Conservation (phyloP, 129 eudicot genomes). For the Flaveria brownii region DNA sequence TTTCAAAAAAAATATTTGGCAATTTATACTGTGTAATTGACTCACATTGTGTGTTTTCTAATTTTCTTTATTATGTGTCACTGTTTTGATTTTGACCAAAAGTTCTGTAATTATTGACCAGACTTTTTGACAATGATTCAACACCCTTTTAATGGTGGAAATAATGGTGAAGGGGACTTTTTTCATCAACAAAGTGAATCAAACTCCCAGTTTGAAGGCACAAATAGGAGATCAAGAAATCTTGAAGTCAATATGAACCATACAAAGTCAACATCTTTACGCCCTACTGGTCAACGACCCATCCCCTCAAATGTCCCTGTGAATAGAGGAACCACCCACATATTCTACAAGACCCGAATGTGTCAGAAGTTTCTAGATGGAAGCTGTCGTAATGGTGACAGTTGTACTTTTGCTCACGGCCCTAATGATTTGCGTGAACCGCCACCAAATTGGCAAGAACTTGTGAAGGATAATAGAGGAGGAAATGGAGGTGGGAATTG, state of each 20-base stretch:
- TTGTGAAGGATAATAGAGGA: constrained; percentile 54
- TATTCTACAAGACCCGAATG: constrained; percentile 79
- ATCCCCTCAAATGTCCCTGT: constrained; percentile 30
- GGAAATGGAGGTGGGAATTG: constrained; percentile 39
- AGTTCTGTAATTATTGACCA: background rate
- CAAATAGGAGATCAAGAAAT: constrained; percentile 43
- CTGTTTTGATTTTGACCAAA: constrained; percentile 8
- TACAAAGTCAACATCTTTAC: constrained; percentile 38
- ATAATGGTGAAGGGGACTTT: constrained; percentile 39
- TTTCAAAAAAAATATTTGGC: background rate
- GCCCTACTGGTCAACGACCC: constrained; percentile 25
- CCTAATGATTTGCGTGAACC: constrained; percentile 69
- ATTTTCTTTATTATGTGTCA: constrained; percentile 9
- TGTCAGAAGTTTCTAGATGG: constrained; percentile 72
- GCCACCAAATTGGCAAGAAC: constrained; percentile 86
- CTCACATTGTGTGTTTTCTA: constrained; percentile 1
- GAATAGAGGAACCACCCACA: constrained; percentile 64
- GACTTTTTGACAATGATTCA: constrained; percentile 24
- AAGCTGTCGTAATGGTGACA: constrained; percentile 62
- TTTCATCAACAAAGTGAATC: constrained; percentile 36
- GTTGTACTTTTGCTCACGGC: constrained; percentile 88
- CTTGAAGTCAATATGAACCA: constrained; percentile 40
- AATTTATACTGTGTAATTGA: background rate
- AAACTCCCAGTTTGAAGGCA: constrained; percentile 38
- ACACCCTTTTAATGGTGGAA: constrained; percentile 42